Percentiles rank a stretch among this genome's conserved stretches.
phyloP scores from a whole-genome alignment of 352 stramenopile species.

The Globisporangium paroecandrum region DNA sequence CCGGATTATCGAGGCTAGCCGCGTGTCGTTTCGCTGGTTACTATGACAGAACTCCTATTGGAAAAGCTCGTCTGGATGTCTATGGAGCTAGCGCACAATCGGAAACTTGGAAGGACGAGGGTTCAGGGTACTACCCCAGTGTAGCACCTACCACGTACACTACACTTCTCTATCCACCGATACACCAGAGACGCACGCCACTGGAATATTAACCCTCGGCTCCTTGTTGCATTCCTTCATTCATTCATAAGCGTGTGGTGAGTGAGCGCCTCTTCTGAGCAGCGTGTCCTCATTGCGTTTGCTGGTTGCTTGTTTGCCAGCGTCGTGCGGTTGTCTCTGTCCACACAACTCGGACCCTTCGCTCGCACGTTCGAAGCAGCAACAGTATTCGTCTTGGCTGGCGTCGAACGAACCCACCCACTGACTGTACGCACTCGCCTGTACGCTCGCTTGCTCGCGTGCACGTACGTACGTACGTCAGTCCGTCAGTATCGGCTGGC shows the following conservation, averaged over 20 bases:
- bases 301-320: not conserved
- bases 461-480: not conserved
- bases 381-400: not conserved
- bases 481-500: not conserved
- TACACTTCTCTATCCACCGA: not conserved
- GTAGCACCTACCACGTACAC: not conserved
- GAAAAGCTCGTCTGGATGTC: not conserved
- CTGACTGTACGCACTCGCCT: not conserved
- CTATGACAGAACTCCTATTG: not conserved
- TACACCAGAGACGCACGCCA: not conserved
- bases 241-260: not conserved
- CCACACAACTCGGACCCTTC: not conserved
- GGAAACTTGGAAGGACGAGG: no score
- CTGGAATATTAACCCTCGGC: not conserved
- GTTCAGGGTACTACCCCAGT: not conserved
- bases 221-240: not conserved
- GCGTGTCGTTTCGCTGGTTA: not conserved
- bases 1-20: not conserved
- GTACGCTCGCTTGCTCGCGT: not conserved
- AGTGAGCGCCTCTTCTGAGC: not conserved
- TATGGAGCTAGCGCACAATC: not conserved
- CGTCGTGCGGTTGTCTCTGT: not conserved
- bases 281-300: not conserved
- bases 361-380: not conserved
- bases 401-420: not conserved